Evolutionary conservation across 1,284 basidiomycete genomes (phyloP).

Genomic region (Cryptococcus depauperatus): DNA sequence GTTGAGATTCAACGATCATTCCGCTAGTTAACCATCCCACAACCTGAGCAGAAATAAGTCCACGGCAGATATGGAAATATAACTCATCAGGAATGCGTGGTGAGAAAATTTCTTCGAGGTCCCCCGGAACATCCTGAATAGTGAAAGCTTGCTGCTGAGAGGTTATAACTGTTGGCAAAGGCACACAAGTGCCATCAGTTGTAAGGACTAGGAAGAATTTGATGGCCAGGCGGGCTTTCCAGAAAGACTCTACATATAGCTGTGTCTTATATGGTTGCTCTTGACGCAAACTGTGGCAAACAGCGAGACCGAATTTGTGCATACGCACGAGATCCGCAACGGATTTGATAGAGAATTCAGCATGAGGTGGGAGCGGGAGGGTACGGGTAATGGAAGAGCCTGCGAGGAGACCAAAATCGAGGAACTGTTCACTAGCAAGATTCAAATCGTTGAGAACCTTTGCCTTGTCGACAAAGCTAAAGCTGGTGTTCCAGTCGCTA

Average conservation of each 20-base stretch:
- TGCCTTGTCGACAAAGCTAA: slow-evolving; percentile 79
- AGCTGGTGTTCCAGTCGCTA: slow-evolving; percentile 67
- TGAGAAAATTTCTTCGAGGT: slow-evolving; percentile 93
- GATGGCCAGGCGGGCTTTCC: slow-evolving; percentile 82
- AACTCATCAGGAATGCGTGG: slow-evolving; percentile 91
- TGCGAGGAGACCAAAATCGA: slow-evolving; percentile 84
- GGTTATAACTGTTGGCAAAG: slow-evolving; percentile 70
- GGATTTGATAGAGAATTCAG: slow-evolving; percentile 64
- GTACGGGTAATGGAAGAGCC: slow-evolving; percentile 81
- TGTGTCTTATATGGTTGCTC: slow-evolving; percentile 41
- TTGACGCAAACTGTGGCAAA: slow-evolving; percentile 67
- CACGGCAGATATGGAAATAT: slow-evolving; percentile 91
- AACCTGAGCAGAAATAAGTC: slow-evolving; percentile 75
- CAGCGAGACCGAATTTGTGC: slow-evolving; percentile 75
- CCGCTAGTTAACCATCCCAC: slow-evolving; percentile 83
- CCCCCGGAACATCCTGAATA: slow-evolving; percentile 75
- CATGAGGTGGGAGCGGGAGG: slow-evolving; percentile 74
- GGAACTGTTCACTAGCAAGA: slow-evolving; percentile 80
- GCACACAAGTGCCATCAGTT: slow-evolving; percentile 78
- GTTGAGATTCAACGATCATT: slow-evolving; percentile 73
- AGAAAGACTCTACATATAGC: slow-evolving; percentile 73
- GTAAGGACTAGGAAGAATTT: slow-evolving; percentile 86
- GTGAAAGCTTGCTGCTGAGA: slow-evolving; percentile 51
- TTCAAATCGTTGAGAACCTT: slow-evolving; percentile 66
- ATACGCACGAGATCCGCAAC: slow-evolving; percentile 82